Evolutionary conservation across 2,329 filamentous ascomycete genomes (phyloP), one percentile per base, ranked within the genome.

Genomic region (Colletotrichum sp.): DNA sequence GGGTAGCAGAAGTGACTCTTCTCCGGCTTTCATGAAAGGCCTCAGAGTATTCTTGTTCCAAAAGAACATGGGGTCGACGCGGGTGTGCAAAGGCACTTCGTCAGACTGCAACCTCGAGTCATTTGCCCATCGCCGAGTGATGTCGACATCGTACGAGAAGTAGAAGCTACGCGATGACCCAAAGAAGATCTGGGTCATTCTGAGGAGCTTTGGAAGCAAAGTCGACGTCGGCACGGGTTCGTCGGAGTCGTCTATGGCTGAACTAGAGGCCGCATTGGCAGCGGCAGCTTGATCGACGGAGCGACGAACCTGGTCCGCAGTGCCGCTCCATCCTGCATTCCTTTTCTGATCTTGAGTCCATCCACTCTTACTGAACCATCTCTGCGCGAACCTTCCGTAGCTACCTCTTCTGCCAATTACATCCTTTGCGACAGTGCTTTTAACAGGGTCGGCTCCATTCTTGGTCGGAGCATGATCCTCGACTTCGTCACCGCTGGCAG

Each of bases 121-220:
- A 71, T 82, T 87, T 4, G 85, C 84, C 71, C 92, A 81, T 77
- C 90, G 92, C 72, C 93, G 91, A 1, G 97, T 99, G 67, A 99
- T 91, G 82, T 99, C 96, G 82, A 96, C 91, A 78, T 99, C 97
- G 83, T 99, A 98, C 1, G 96, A 96, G 84, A 96, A 99, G 87
- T 94, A 99, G 84, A 98, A 99, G 83, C 95, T 98, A 77, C 91
- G 90, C 0, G 94, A 96, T 6, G 93, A 90, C 2, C 94, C 93
- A 81, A 98, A 96, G 76, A 98, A 91, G 71, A 99, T 91, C 81
- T 95, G 95, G 3, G 95, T 93, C 36, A 95, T 98, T 55, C 94
- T 91, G 57, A 99, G 84, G 52, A 99, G 88, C 81, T 98, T 98
- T 2, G 96, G 96, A 13, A 98, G 87, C 36, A 99, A 85, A 6